Evolutionary conservation across 2,329 filamentous ascomycete genomes (phyloP).

Genomic region (Neofusicoccum kwambonambiense): DNA sequence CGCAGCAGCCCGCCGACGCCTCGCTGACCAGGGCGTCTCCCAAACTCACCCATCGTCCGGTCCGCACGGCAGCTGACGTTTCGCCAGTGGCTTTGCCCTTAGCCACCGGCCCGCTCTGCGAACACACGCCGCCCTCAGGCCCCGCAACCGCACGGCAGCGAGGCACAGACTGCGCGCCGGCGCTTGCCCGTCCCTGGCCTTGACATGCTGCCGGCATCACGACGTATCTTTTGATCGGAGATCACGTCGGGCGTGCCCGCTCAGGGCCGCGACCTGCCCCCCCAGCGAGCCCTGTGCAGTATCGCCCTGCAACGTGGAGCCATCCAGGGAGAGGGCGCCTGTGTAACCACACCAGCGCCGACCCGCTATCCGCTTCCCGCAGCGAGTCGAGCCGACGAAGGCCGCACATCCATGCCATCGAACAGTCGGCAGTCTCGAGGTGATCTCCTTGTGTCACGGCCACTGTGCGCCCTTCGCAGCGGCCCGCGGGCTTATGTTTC

Average conservation of each 20-base stretch:
- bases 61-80: neutral
- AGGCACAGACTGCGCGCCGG: neutral
- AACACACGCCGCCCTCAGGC: neutral
- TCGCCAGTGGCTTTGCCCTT: neutral
- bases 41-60: neutral
- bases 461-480: neutral
- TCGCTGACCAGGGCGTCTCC: neutral
- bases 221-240: conserved; percentile 12
- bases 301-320: conserved; percentile 18
- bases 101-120: neutral
- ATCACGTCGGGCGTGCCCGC: neutral
- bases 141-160: neutral
- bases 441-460: neutral
- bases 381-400: conserved; percentile 8
- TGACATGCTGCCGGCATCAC: neutral
- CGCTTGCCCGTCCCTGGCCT: neutral
- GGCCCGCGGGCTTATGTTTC: conserved; percentile 11
- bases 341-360: conserved; percentile 8
- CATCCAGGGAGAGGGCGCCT: neutral
- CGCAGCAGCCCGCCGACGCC: neutral
- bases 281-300: neutral
- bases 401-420: conserved; percentile 2
- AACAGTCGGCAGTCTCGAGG: neutral
- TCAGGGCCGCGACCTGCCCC: neutral
- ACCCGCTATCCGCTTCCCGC: conserved; percentile 1